Base-by-base conservation (phyloP, 805 yeast genomes). In the Candida schatavii region DNA sequence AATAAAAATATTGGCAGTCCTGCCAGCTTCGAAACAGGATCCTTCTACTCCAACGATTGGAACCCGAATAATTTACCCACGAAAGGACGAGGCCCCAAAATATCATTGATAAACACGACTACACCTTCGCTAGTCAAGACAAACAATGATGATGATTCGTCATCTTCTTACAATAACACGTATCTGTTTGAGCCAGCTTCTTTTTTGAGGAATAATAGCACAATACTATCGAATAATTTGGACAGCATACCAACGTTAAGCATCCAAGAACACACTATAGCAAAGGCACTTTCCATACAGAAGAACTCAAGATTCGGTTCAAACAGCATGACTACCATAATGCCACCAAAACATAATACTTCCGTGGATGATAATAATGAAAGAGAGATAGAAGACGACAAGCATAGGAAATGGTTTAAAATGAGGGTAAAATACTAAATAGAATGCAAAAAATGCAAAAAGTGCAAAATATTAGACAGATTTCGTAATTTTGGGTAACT, bases 1-100 rank as follows among this genome's bases (percentile, higher is more conserved):
- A 23, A 23, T 11, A 11, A 23, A 23, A 23, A 23, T 23, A 7
- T 23, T 7, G 10, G 17, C 13, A 20, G 17, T 6, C 7, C 37
- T 28, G 21, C 14, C 7, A 29, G 21, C 11, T 19, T 19, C 13
- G 30, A 30, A 5, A 17, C 42, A 9, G 47, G 47, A 5, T 44
- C 55, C 13, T 49, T 32, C 35, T 49, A 46, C 36, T 51, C 53
- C 1, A 44, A 45, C 10, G 51, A 40, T 30, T 49, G 55, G 52
- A 14, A 39, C 17, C 30, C 38, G 29, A 39, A 43, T 10, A 39
- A 25, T n/a, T n/a, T n/a, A n/a, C n/a, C n/a, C 7, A 30, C 7
- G n/a, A 7, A 30, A 11, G 17, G 10, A 13, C 34, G 10, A 30
- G 34, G 11, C 7, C n/a, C n/a, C n/a, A n/a, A n/a, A n/a, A n/a